Evolutionary conservation across 2,329 filamentous ascomycete species (phyloP), one percentile per base, ranked within the genome.

Genomic region (Elsinoe necatrix): DNA sequence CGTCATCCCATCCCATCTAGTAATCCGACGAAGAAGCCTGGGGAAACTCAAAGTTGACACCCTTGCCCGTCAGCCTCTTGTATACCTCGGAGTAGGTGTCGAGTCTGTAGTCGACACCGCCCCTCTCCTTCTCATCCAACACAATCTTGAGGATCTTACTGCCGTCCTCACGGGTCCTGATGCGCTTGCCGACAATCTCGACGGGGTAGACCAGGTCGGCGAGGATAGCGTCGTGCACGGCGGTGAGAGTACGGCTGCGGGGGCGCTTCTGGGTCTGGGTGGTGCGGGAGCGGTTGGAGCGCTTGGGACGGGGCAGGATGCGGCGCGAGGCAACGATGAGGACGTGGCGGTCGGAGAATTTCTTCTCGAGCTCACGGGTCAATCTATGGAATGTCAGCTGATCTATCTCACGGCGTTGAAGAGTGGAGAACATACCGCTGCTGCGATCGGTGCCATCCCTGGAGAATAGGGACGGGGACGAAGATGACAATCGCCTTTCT

Each of bases 401-500:
- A 27, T 9, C 37, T 14, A 31, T 6, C 45, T 4, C n/a, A 50
- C 9, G 12, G 14, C 1, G 12, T 23, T 37, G 6, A 34, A 16
- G 25, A 48, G 25, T 43, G 16, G 35, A 54, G 58, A 63, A 77
- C 86, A 79, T 91, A 97, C 92, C 93, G 91, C 83, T 97, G 93
- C 85, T 98, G 93, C 75, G 95, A 89, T 75, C 93, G 91, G 88
- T 97, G 93, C 89, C 96, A 98, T 77, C 89, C 89, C 77, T 86
- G 82, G 77, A 98, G 89, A 78, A 95, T 89, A 80, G 93, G 93
- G 77, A 98, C 93, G 76, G 93, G 93, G 84, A 98, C 93, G 88
- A 98, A 98, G 88, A 98, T 95, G 84, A 95, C 92, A 82, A 98
- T 93, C 75, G 93, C 93, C 87, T 97, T 98, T 86, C 95, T 95